These are phyloP conservation scores for Floccularia luteovirens DNA, from an alignment of 768 basidiomycete genomes.

Conservation along the genomic window DNA sequence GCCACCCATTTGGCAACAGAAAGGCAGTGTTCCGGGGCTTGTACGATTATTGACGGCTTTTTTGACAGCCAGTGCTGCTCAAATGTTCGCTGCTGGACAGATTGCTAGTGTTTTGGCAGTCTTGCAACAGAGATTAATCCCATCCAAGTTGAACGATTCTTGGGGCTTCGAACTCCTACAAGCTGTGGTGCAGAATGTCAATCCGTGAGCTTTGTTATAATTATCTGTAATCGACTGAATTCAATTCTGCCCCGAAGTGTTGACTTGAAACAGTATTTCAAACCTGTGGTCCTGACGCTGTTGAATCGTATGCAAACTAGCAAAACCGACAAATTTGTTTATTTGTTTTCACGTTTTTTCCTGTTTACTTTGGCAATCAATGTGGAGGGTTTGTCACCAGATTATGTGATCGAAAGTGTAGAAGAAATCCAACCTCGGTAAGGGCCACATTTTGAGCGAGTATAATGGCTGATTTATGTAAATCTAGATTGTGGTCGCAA, in stretches of 20 bases:
- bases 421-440: constrained; percentile 85
- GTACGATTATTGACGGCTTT: constrained; percentile 85
- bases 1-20: constrained; percentile 85
- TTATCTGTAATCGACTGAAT: background rate
- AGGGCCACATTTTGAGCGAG: no score
- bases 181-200: constrained; percentile 61
- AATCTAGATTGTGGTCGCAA: constrained; percentile 62
- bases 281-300: constrained; percentile 66
- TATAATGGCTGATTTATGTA: no score
- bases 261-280: constrained; percentile 66
- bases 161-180: constrained; percentile 91
- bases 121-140: constrained; percentile 83
- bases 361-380: constrained; percentile 70
- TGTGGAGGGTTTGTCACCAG: constrained; percentile 66
- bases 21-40: constrained; percentile 91
- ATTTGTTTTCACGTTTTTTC: constrained; percentile 76
- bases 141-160: constrained; percentile 78
- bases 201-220: constrained; percentile 48
- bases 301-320: constrained; percentile 81
- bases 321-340: constrained; percentile 85
- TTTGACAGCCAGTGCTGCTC: constrained; percentile 57
- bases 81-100: constrained; percentile 68
- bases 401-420: constrained; percentile 68
- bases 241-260: constrained; percentile 27
- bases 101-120: constrained; percentile 77